Conservation (phyloP, 2,329 filamentous ascomycete genomes). For the Cladosporium sp. region DNA sequence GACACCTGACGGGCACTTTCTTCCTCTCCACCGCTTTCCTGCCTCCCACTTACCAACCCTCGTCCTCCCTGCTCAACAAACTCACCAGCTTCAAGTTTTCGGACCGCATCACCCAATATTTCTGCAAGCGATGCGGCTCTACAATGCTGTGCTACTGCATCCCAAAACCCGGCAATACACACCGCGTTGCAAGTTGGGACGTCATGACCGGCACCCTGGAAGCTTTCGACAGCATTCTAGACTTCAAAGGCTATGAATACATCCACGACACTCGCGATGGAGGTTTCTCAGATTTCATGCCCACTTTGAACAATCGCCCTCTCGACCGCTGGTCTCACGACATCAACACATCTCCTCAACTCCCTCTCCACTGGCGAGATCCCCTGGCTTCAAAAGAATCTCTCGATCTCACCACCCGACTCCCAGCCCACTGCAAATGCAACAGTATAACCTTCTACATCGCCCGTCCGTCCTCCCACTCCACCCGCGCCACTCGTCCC, state of each 20-base stretch:
- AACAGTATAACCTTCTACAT: constrained; percentile 58
- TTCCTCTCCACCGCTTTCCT: constrained; percentile 46
- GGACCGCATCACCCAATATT: constrained; percentile 45
- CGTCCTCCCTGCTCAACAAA: constrained; percentile 30
- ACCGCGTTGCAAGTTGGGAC: constrained; percentile 29
- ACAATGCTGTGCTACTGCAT: constrained; percentile 35
- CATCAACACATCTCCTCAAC: constrained; percentile 21
- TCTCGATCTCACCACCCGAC: constrained; percentile 1
- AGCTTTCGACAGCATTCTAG: constrained; percentile 32
- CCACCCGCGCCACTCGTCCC: constrained; percentile 46
- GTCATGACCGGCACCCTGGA: constrained; percentile 36
- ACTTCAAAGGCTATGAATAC: constrained; percentile 36
- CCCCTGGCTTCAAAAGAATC: neutral
- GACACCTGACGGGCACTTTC: constrained; percentile 50
- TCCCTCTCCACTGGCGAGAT: constrained; percentile 29
- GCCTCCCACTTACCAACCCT: constrained; percentile 36
- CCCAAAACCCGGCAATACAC: neutral
- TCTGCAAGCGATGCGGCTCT: constrained; percentile 54
- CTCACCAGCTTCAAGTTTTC: constrained; percentile 49
- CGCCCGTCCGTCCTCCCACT: constrained; percentile 54
- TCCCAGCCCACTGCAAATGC: constrained; percentile 57
- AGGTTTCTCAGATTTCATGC: constrained; percentile 39
- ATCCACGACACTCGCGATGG: constrained; percentile 40
- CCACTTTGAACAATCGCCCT: constrained; percentile 26
- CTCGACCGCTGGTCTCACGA: constrained; percentile 33